Conservation (phyloP, 1,284 basidiomycete genomes). For the Tremellales sp. region DNA sequence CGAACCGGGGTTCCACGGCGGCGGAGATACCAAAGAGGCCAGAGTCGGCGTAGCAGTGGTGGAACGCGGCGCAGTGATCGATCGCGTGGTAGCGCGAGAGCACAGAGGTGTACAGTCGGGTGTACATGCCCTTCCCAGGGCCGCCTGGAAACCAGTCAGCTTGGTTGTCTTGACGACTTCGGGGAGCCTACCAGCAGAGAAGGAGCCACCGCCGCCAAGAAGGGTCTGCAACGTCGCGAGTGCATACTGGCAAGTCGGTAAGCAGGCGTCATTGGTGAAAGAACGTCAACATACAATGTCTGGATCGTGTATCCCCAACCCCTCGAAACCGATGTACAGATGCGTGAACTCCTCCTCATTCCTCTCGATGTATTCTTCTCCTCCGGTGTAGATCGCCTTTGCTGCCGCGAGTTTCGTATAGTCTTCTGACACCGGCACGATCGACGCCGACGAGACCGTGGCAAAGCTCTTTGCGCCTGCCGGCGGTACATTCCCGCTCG, state of each 20-base stretch:
- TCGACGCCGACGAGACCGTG: slow-evolving; percentile 24
- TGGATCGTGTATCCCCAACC: slow-evolving; percentile 84
- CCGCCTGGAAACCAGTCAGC: slow-evolving; percentile 57
- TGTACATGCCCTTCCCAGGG: slow-evolving; percentile 99
- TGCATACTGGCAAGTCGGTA: slow-evolving; percentile 57
- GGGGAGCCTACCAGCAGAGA: slow-evolving; percentile 72
- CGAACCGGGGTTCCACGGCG: slow-evolving; percentile 69
- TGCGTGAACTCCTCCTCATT: slow-evolving; percentile 80
- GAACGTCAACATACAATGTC: slow-evolving; percentile 59
- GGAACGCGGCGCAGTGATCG: slow-evolving; percentile 96
- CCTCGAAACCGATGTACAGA: slow-evolving; percentile 89
- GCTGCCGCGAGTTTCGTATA: slow-evolving; percentile 49
- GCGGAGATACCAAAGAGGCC: slow-evolving; percentile 92
- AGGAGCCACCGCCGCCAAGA: slow-evolving; percentile 90
- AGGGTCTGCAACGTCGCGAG: slow-evolving; percentile 93
- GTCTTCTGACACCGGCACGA: slow-evolving; percentile 25
- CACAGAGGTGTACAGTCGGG: slow-evolving; percentile 93
- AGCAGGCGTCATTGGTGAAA: neutral
- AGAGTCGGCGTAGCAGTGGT: slow-evolving; percentile 94
- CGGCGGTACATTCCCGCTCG: slow-evolving; percentile 58
- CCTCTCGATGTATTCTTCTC: slow-evolving; percentile 63
- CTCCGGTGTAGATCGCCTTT: slow-evolving; percentile 77
- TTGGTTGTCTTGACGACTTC: neutral
- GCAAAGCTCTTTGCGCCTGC: slow-evolving; percentile 56
- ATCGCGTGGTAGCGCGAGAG: slow-evolving; percentile 91